phyloP scores from a whole-genome alignment of 2,329 filamentous ascomycete species.

The Penicillium nordicum region DNA sequence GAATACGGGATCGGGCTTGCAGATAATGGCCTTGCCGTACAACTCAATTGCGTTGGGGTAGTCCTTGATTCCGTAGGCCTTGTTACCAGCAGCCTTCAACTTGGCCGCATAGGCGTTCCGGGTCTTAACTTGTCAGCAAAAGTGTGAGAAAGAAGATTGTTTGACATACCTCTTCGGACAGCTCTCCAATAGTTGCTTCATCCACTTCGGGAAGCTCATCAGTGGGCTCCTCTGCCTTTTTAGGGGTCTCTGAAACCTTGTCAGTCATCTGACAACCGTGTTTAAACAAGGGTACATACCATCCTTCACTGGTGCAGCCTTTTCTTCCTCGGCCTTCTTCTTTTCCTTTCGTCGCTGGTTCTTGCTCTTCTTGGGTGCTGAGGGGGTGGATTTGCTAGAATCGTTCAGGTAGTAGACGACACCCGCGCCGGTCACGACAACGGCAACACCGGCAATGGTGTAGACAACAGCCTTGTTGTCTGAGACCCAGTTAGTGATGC shows the following conservation, averaged over 20 bases:
- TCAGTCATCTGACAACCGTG: conserved; percentile 13
- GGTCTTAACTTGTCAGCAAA: conserved; percentile 51
- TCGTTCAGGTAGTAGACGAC: conserved; percentile 83
- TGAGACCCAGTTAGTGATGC: conserved; percentile 84
- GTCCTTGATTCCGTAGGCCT: conserved; percentile 90
- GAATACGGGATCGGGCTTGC: conserved; percentile 96
- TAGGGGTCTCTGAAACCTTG: conserved; percentile 34
- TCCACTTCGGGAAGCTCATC: conserved; percentile 68
- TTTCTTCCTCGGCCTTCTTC: conserved; percentile 52
- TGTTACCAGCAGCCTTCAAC: conserved; percentile 93
- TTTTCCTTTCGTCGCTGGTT: conserved; percentile 81
- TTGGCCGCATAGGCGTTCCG: conserved; percentile 84
- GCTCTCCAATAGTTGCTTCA: conserved; percentile 46
- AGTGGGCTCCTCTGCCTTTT: conserved; percentile 49
- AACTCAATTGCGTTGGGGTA: conserved; percentile 91
- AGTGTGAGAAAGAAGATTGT: conserved; percentile 1
- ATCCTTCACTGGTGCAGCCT: conserved; percentile 42
- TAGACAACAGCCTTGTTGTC: conserved; percentile 96
- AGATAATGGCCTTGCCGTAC: conserved; percentile 92
- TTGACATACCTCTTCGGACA: conserved; percentile 46
- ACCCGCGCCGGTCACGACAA: conserved; percentile 86
- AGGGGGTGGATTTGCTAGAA: conserved; percentile 41
- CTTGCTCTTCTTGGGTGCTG: conserved; percentile 68
- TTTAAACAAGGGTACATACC: conserved; percentile 28
- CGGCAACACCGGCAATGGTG: conserved; percentile 89